Evolutionary conservation across 2,329 filamentous ascomycete genomes (phyloP).

Genomic region (Beauveria australis): DNA sequence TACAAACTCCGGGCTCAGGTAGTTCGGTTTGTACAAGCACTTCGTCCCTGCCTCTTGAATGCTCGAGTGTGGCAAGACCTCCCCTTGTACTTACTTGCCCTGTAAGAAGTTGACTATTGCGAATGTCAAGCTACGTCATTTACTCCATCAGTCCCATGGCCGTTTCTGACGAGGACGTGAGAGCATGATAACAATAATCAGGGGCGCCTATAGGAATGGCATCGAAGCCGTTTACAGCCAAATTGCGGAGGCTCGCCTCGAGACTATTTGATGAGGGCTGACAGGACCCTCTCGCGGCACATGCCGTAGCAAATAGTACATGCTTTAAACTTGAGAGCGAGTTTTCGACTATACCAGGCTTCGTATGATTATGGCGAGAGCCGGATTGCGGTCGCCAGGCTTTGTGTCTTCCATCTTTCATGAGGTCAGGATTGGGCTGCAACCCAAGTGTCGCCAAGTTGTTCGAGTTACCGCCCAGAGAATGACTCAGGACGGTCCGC

Average conservation of each 20-base stretch:
- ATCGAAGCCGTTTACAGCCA: not conserved
- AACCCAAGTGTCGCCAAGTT: not conserved
- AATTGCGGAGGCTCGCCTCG: not conserved
- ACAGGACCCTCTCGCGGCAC: not conserved
- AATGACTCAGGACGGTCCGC: slow-evolving; percentile 5
- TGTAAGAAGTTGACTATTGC: not conserved
- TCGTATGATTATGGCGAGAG: not conserved
- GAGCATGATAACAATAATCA: not conserved
- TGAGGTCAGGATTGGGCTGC: not conserved
- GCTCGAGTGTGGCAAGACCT: no score
- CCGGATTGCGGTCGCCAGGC: not conserved
- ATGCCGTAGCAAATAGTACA: not conserved
- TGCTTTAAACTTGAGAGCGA: not conserved
- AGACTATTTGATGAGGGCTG: not conserved
- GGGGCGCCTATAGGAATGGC: not conserved
- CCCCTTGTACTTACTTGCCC: not conserved
- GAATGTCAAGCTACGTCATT: not conserved
- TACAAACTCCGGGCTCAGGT: no score
- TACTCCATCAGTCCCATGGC: not conserved
- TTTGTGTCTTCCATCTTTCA: not conserved
- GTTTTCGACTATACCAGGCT: not conserved
- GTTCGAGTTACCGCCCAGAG: not conserved
- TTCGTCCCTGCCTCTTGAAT: no score
- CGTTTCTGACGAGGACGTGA: not conserved
- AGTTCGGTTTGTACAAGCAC: no score